Evolutionary conservation across 164 flowering plant genomes (phyloP).

Genomic region (Chimonanthus praecox): DNA sequence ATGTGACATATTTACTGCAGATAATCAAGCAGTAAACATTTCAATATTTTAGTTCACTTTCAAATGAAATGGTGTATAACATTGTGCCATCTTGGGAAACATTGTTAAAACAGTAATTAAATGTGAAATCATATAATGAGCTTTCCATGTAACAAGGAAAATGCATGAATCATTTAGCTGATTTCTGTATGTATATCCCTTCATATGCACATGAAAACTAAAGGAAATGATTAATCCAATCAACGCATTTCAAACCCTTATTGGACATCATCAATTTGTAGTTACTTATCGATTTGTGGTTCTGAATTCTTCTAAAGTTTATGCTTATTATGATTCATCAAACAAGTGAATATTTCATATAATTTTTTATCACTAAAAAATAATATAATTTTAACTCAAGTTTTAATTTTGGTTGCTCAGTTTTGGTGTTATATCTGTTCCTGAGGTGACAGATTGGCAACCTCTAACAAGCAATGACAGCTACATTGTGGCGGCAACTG

Average conservation of each 20-base stretch:
- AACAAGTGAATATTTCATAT: neutral
- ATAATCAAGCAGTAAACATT: too few relatives aligned
- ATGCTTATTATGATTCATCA: neutral
- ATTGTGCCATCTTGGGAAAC: too few relatives aligned
- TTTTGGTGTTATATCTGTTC: slow-evolving; percentile 83
- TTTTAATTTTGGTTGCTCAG: slow-evolving; percentile 34
- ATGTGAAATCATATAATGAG: neutral
- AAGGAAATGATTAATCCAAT: neutral
- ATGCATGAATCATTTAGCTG: neutral
- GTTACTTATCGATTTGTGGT: neutral
- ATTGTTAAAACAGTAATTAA: too few relatives aligned
- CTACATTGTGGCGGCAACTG: slow-evolving; percentile 86
- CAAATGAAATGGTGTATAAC: too few relatives aligned
- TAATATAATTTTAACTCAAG: slow-evolving; percentile 11
- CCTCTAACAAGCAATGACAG: slow-evolving; percentile 64
- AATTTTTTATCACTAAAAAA: too few relatives aligned
- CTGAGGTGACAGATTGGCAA: slow-evolving; percentile 94
- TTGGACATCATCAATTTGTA: neutral
- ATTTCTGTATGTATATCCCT: neutral
- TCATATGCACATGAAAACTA: neutral
- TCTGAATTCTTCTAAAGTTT: neutral
- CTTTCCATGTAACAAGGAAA: neutral
- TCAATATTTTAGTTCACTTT: too few relatives aligned
- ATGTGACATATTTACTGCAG: too few relatives aligned
- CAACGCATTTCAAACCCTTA: neutral